A percentile compares a stretch with the other conserved stretches of the same genome.
These are phyloP conservation scores for Eimeria praecox DNA, from an alignment of 169 alveolate genomes.

Conservation along the genomic window DNA sequence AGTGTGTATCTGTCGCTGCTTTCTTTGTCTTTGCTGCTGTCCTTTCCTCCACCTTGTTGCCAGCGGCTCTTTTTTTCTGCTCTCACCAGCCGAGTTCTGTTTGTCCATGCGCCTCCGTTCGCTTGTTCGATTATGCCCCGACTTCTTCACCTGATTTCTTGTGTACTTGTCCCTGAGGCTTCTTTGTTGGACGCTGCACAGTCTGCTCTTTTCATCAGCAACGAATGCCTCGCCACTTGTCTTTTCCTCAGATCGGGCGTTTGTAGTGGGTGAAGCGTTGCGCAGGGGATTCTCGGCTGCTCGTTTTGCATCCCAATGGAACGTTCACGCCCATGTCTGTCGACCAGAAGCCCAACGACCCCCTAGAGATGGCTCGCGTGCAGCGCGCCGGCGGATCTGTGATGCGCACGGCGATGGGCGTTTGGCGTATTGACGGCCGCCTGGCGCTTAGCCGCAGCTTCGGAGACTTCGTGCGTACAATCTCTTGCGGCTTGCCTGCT, in stretches of 20 bases:
- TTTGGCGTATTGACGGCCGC: conserved; percentile 69
- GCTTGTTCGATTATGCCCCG: neutral
- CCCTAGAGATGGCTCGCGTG: conserved; percentile 25
- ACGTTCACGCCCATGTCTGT: conserved; percentile 60
- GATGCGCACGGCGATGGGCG: conserved; percentile 10
- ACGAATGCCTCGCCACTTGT: neutral
- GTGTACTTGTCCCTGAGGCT: neutral
- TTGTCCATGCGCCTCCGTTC: neutral
- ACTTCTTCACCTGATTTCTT: neutral
- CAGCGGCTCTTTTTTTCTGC: neutral
- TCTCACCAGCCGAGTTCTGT: neutral
- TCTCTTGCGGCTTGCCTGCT: neutral
- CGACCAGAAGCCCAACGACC: conserved; percentile 67
- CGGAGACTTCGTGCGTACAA: conserved; percentile 60
- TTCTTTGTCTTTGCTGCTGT: neutral
- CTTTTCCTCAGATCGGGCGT: neutral
- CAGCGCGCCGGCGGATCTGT: conserved; percentile 70
- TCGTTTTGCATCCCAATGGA: conserved; percentile 55
- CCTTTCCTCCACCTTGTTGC: neutral
- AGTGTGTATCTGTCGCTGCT: neutral
- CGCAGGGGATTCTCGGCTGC: conserved; percentile 66
- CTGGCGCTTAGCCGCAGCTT: conserved; percentile 66
- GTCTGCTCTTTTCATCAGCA: neutral
- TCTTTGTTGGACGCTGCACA: neutral
- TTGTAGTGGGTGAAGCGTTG: neutral